A percentile compares a stretch with the other conserved stretches of the same genome.
Evolutionary conservation across 1,284 basidiomycete species (phyloP).

Genomic region (Leccinum fallax): DNA sequence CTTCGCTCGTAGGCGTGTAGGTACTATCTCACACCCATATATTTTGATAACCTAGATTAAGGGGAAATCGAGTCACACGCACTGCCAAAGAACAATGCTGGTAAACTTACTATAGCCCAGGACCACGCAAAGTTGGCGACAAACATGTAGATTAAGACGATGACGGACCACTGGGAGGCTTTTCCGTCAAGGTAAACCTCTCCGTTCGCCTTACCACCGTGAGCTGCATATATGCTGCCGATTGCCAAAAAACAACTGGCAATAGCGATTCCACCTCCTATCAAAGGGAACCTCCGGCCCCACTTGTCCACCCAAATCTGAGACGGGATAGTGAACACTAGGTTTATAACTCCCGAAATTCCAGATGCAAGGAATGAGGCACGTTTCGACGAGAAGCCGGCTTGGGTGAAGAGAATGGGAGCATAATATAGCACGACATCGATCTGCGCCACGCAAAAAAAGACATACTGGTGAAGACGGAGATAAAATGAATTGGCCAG

Average conservation of each 20-base stretch:
- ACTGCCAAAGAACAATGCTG: neutral
- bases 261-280: constrained; percentile 48
- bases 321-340: constrained; percentile 45
- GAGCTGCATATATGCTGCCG: constrained; percentile 45
- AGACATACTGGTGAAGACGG: constrained; percentile 29
- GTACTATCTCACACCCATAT: constrained; percentile 36
- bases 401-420: constrained; percentile 53
- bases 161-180: constrained; percentile 43
- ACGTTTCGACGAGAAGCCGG: constrained; percentile 46
- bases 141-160: constrained; percentile 51
- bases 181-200: constrained; percentile 27
- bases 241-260: constrained; percentile 42
- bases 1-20: constrained; percentile 36
- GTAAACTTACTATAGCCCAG: constrained; percentile 32
- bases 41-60: constrained; percentile 31
- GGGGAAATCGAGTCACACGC: neutral
- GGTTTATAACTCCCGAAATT: constrained; percentile 50
- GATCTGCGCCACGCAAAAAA: constrained; percentile 16
- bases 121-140: constrained; percentile 39
- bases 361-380: constrained; percentile 56
- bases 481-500: constrained; percentile 11
- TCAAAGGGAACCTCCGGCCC: constrained; percentile 47
- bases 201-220: constrained; percentile 32
- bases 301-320: constrained; percentile 48
- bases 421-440: constrained; percentile 45